Base-by-base conservation (phyloP, 495 filamentous ascomycete genomes). In the Lineolata rhizophorae region DNA sequence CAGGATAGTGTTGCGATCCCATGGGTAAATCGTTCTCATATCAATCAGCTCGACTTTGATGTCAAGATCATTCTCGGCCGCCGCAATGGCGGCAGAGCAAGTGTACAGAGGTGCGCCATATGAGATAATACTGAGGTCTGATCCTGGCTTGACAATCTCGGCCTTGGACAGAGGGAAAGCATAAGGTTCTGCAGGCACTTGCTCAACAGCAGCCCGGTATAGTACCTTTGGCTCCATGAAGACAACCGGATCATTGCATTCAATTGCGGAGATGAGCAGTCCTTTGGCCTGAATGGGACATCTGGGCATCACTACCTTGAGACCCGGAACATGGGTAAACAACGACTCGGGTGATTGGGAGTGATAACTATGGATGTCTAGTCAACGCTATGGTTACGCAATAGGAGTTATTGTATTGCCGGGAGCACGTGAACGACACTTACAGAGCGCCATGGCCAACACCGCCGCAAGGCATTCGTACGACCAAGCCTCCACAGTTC, bases 211-310 rank as follows among this genome's bases (percentile, higher is more conserved):
- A 0, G 90, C 90, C 15, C 87, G 73, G 45, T 97, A 97, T 11
- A 97, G 56, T 5, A 84, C 72, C 57, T 97, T 97, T 0, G 87
- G 90, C 51, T 97, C 87, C 76, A 97, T 76, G 54, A 97, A 94
- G 17, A 97, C 57, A 33, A 85, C 79, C 0, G 87, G 87, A 48
- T 97, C 85, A 33, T 81, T 80, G 49, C 67, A 72, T 22, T 70
- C 61, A 37, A 87, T 77, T 18, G 83, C 78, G 1, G 85, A 61
- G 5, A 61, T 57, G 2, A 95, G 58, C 4, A 97, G 59, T 1
- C 87, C 87, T 49, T 95, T 97, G 0, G 87, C 87, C 54, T 95
- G 87, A 5, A 76, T 51, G 5, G 87, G 87, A 5, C 79, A 85
- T 26, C 90, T 66, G 0, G 87, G 87, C 51, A 94, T 76, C 16